Percentiles rank a stretch among this genome's conserved stretches.
These are phyloP conservation scores for Meira miltonrushii DNA, from an alignment of 1,284 basidiomycete species.

Conservation along the genomic window DNA sequence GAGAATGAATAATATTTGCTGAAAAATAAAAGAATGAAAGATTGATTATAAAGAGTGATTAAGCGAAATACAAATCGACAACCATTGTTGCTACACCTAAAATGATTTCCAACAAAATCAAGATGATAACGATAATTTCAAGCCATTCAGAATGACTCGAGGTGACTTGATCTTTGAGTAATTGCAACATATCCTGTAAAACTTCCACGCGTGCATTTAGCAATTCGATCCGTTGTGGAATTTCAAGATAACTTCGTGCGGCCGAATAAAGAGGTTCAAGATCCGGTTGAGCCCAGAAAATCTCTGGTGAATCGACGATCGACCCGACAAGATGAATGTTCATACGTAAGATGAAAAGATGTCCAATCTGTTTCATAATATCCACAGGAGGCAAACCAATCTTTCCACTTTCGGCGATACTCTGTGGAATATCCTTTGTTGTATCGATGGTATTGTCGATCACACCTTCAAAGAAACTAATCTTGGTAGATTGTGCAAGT, in stretches of 20 bases:
- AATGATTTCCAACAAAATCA: constrained; percentile 79
- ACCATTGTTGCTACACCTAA: constrained; percentile 50
- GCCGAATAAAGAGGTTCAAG: constrained; percentile 91
- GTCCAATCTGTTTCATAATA: constrained; percentile 94
- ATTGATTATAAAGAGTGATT: constrained; percentile 6
- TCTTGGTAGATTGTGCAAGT: constrained; percentile 91
- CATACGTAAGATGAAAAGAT: constrained; percentile 81
- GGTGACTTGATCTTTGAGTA: constrained; percentile 89
- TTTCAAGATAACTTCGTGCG: constrained; percentile 77
- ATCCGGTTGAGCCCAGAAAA: constrained; percentile 78
- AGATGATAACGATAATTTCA: constrained; percentile 88
- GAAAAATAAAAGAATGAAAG: neutral
- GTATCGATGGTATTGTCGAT: constrained; percentile 91
- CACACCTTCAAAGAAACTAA: constrained; percentile 68
- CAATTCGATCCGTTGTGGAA: constrained; percentile 85
- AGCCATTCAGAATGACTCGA: constrained; percentile 83
- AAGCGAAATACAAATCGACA: constrained; percentile 49
- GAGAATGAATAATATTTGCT: neutral
- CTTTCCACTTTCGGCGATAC: constrained; percentile 87
- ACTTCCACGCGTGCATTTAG: constrained; percentile 89
- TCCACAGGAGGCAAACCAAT: constrained; percentile 66
- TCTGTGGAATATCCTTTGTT: constrained; percentile 91
- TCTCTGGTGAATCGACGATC: constrained; percentile 88
- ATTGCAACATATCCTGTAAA: constrained; percentile 90
- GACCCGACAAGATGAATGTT: constrained; percentile 94